Evolutionary conservation across 164 flowering plant species (phyloP), one percentile per base, ranked within the genome.

Genomic region (Amborella trichopoda): DNA sequence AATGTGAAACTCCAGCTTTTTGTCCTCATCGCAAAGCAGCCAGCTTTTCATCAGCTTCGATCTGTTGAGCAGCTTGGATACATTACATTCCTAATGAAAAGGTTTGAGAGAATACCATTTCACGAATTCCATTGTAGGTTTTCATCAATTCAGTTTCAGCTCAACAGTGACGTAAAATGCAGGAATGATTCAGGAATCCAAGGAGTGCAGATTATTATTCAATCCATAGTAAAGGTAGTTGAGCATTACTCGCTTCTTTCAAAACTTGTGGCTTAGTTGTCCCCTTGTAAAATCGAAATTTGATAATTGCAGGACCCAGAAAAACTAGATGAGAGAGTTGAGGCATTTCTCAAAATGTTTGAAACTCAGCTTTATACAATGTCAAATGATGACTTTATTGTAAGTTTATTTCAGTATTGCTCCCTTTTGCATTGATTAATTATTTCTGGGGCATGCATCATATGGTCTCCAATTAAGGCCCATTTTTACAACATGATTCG

Each of bases 31-130:
- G 96, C 96, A 23, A 86, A 91, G 72, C 96, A 83, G 64, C 75
- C 94, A 46, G 74, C 95, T 21, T 91, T 91, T 58, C 90, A 87
- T 68, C 98, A 86, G 65, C 96, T 91, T 60, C 69, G 98, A 72
- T 64, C 96, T 3, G 93, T 91, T 64, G 98, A 91, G 78, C 98
- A 91, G 61, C 94, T 91, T 69, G 98, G 98, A 34, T 91, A 91
- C 65, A 77, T 91, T 47, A 77, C 90, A 49, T 76, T 46, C 23
- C 87, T 91, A 39, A 41, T 64, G 69, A 81, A 63, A 68, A 80
- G 93, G 98, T 80, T 53, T 50, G 55, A n/a, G 25, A 28, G 9
- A 27, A 10, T 3, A n/a, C n/a, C n/a, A n/a, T n/a, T n/a, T n/a
- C n/a, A n/a, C n/a, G n/a, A n/a, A n/a, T n/a, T n/a, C n/a, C n/a